Evolutionary conservation across 306 rosid species (phyloP), one percentile per base, ranked within the genome.

Genomic region (Dryas alaskensis): DNA sequence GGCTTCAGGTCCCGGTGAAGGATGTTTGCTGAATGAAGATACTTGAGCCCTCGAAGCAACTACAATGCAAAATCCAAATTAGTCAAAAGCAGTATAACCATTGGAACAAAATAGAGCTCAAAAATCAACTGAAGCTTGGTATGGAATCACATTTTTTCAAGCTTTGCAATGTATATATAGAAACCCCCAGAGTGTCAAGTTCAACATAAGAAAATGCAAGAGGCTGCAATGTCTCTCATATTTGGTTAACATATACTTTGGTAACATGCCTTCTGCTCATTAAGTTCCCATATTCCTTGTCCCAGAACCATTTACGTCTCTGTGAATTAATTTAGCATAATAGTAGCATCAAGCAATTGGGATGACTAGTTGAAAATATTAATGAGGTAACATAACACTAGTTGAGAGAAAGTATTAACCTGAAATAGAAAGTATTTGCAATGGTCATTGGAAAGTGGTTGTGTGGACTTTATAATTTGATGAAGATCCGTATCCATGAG

Each of bases 1-100:
- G 97, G 98, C 85, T 93, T 93, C 81, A 91, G 72, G 79, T 91
- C 96, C 4, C 98, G 92, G 74, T 93, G 98, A 78, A 93, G 96
- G 64, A 93, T 82, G 67, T 89, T 89, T 31, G 92, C 93, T 3
- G 96, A 93, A 68, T 93, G 97, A 48, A 93, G 93, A 78, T 93
- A 87, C 61, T 93, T 86, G 45, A 93, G 91, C 60, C 98, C 98
- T 49, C 84, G 82, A 72, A 93, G 98, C 70, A 93, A 75, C 94
- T 93, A 22, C 39, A 79, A 78, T 60, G 68, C 46, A 71, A 4
- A 40, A 71, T 59, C 43, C 60, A 68, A 73, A 79, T 85, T 72
- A 83, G 55, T 10, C 60, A 69, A 39, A 43, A 76, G 4, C 43
- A 76, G 22, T 14, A 25, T 45, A 17, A 5, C 45, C 40, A 43